These are phyloP conservation scores for Zygosaccharomyces pseudobailii DNA, from an alignment of 1,139 yeast species.

Conservation along the genomic window DNA sequence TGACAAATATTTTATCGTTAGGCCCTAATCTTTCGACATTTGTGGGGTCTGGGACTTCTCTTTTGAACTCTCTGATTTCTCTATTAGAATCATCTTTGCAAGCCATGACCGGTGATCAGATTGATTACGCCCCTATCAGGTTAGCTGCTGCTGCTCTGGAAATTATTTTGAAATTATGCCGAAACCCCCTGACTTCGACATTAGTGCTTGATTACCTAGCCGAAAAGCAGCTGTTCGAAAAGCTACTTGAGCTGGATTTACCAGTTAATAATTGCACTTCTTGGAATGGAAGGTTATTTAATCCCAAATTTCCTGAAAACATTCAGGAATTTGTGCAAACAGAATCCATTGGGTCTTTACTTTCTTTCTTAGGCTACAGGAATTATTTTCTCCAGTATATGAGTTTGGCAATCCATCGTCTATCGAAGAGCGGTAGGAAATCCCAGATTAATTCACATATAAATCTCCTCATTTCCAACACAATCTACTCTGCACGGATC, in stretches of 20 bases:
- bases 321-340: slow-evolving; percentile 36
- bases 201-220: slow-evolving; percentile 53
- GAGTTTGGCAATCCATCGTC: slow-evolving; percentile 66
- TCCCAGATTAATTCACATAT: slow-evolving; percentile 54
- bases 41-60: slow-evolving; percentile 48
- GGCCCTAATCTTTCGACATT: slow-evolving; percentile 45
- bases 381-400: slow-evolving; percentile 59
- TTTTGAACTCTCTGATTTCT: slow-evolving; percentile 50
- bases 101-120: slow-evolving; percentile 38
- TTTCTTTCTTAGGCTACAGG: slow-evolving; percentile 60
- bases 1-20: slow-evolving; percentile 39
- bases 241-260: slow-evolving; percentile 51
- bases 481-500: slow-evolving; percentile 50
- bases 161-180: slow-evolving; percentile 55
- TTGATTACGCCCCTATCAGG: slow-evolving; percentile 53
- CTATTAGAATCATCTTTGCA: slow-evolving; percentile 47
- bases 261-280: slow-evolving; percentile 42
- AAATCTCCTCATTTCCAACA: slow-evolving; percentile 44
- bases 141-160: slow-evolving; percentile 56
- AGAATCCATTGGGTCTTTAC: slow-evolving; percentile 49
- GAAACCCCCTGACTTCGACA: slow-evolving; percentile 49
- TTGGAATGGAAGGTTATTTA: slow-evolving; percentile 52
- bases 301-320: slow-evolving; percentile 32
- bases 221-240: slow-evolving; percentile 46
- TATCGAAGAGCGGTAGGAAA: slow-evolving; percentile 48